phyloP scores from a whole-genome alignment of 306 rosid species.

The Dalbergia cochinchinensis region DNA sequence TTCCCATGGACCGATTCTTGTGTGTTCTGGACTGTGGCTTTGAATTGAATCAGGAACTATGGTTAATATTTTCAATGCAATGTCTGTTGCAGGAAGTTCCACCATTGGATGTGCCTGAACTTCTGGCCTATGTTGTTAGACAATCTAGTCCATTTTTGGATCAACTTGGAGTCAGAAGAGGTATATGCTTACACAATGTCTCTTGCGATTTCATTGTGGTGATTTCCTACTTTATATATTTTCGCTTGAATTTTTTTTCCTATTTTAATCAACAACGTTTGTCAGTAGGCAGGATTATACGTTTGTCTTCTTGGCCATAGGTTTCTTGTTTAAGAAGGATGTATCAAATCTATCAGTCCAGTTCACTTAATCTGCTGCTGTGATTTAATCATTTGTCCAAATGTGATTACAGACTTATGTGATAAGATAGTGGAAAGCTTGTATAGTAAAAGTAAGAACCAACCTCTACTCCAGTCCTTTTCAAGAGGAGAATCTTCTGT shows the following conservation, averaged over 20 bases:
- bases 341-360: neutral
- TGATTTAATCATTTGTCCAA: conserved; percentile 41
- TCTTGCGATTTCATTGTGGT: conserved; percentile 23
- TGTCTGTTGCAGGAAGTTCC: conserved; percentile 76
- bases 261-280: neutral
- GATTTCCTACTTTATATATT: conserved; percentile 10
- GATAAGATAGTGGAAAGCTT: conserved; percentile 90
- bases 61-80: conserved; percentile 40
- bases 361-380: conserved; percentile 4
- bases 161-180: conserved; percentile 88
- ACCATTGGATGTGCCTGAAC: conserved; percentile 90
- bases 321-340: conserved; percentile 15
- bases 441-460: conserved; percentile 83
- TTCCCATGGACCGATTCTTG: conserved; percentile 36
- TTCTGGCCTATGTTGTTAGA: conserved; percentile 88
- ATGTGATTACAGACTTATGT: conserved; percentile 72
- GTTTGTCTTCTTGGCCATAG: conserved; percentile 12
- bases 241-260: neutral
- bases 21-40: conserved; percentile 31
- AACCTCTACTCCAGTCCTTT: conserved; percentile 59
- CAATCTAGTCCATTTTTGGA: conserved; percentile 91
- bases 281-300: neutral
- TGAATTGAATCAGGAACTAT: conserved; percentile 29
- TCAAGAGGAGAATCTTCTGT: conserved; percentile 71
- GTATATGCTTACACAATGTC: conserved; percentile 49